Percentiles rank a stretch among this genome's conserved stretches.
Evolutionary conservation across 176 grass and related monocot genomes (phyloP).

Genomic region (Paspalum vaginatum): DNA sequence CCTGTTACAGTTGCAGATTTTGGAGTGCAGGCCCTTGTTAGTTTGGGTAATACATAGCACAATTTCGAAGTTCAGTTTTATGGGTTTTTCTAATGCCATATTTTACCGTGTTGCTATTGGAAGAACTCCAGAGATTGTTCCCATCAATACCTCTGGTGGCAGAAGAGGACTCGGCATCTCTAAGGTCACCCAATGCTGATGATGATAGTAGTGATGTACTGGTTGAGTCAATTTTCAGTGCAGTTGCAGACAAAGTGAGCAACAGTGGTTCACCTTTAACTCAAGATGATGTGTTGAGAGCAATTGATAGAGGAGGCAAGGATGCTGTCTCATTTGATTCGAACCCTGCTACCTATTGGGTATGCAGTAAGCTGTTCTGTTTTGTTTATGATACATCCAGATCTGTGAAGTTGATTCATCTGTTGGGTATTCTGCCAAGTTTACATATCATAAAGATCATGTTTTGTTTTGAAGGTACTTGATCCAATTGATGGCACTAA

Average conservation of each 20-base stretch:
- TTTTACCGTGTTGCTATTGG: constrained; percentile 36
- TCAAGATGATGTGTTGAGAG: constrained; percentile 69
- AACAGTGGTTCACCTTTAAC: constrained; percentile 55
- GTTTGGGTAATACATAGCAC: constrained; percentile 60
- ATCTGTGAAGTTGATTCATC: constrained; percentile 29
- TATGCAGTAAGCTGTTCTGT: constrained; percentile 35
- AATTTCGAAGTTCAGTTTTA: constrained; percentile 30
- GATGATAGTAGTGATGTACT: constrained; percentile 49
- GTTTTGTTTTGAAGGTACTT: constrained; percentile 67
- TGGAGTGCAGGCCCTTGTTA: constrained; percentile 90
- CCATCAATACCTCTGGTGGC: constrained; percentile 88
- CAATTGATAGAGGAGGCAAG: constrained; percentile 93
- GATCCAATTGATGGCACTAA: constrained; percentile 98
- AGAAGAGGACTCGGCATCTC: constrained; percentile 79
- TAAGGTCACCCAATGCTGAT: constrained; percentile 51
- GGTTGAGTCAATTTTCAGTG: constrained; percentile 68
- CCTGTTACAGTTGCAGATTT: constrained; percentile 91
- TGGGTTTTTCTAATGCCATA: constrained; percentile 38
- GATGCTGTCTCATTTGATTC: constrained; percentile 78
- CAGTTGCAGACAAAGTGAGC: constrained; percentile 57
- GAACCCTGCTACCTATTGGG: constrained; percentile 85
- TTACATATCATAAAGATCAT: constrained; percentile 1
- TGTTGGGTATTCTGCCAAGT: background rate
- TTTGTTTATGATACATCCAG: background rate
- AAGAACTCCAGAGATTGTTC: constrained; percentile 83